Percentiles rank a stretch among this genome's conserved stretches.
Conservation (phyloP, 768 basidiomycete genomes). For the Mycena venus region DNA sequence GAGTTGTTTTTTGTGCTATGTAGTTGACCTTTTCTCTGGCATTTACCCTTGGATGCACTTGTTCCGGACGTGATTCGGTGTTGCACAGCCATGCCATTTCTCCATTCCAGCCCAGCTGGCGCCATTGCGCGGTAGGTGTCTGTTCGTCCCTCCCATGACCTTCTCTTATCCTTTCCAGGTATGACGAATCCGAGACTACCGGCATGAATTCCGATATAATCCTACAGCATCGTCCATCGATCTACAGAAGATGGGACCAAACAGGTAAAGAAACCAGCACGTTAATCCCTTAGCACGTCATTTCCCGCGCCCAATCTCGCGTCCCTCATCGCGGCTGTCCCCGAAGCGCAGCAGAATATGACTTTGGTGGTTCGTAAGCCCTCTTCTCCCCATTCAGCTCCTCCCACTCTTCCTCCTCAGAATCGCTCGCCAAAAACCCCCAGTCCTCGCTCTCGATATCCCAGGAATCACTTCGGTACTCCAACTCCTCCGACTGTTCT, state of each 20-base stretch:
- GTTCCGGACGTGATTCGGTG: no score
- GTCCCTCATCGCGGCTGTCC: background rate
- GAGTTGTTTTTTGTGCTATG: no score
- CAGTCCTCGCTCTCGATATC: constrained; percentile 20
- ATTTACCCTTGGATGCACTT: no score
- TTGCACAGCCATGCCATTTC: no score
- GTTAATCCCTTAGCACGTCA: background rate
- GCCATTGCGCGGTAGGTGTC: no score
- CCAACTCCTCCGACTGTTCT: constrained; percentile 31
- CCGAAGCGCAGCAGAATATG: constrained; percentile 8
- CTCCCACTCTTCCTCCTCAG: constrained; percentile 42
- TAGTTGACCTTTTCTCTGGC: no score
- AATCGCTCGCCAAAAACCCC: constrained; percentile 5
- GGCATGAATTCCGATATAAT: background rate
- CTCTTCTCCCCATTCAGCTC: constrained; percentile 36
- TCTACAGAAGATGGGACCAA: background rate
- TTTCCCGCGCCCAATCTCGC: background rate
- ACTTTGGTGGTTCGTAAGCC: background rate
- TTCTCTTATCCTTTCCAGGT: no score
- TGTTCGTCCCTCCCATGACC: no score
- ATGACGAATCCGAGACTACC: no score
- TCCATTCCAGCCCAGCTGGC: no score
- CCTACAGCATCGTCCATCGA: background rate
- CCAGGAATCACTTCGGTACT: constrained; percentile 18
- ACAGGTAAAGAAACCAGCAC: background rate